These are phyloP conservation scores for Ustilago curta DNA, from an alignment of 1,284 basidiomycete species.

Conservation along the genomic window DNA sequence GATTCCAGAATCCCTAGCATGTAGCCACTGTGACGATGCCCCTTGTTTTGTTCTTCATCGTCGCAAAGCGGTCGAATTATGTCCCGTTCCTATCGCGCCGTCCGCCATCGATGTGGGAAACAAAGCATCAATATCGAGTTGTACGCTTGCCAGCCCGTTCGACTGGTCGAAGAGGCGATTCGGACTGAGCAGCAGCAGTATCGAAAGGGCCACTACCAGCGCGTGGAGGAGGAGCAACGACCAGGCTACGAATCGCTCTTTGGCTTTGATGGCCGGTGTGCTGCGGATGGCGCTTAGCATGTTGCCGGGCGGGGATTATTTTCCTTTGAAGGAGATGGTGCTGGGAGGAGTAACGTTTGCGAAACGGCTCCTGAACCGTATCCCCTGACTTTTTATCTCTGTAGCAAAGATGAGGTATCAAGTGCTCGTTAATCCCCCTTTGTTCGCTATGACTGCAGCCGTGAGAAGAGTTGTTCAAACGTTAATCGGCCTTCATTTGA, in stretches of 20 bases:
- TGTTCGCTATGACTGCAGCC: neutral
- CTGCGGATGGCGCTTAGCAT: conserved; percentile 24
- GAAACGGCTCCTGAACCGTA: no score
- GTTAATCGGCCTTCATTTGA: neutral
- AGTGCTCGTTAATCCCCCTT: neutral
- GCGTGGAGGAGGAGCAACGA: conserved; percentile 24
- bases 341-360: neutral
- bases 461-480: no score
- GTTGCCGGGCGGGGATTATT: neutral
- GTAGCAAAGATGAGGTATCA: no score
- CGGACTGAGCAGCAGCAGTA: conserved; percentile 30
- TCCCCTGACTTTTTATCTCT: no score
- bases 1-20: no score
- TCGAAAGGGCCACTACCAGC: conserved; percentile 17
- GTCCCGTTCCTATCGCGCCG: neutral
- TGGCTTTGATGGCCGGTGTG: conserved; percentile 7
- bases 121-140: conserved; percentile 13
- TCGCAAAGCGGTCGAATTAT: neutral
- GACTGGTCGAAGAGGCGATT: conserved; percentile 23
- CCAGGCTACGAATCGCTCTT: conserved; percentile 37
- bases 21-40: neutral
- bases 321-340: neutral
- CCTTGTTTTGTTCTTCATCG: no score
- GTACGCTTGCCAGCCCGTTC: conserved; percentile 39
- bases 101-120: neutral